Base-by-base conservation (phyloP, 768 basidiomycete species). In the Amanita rubescens region DNA sequence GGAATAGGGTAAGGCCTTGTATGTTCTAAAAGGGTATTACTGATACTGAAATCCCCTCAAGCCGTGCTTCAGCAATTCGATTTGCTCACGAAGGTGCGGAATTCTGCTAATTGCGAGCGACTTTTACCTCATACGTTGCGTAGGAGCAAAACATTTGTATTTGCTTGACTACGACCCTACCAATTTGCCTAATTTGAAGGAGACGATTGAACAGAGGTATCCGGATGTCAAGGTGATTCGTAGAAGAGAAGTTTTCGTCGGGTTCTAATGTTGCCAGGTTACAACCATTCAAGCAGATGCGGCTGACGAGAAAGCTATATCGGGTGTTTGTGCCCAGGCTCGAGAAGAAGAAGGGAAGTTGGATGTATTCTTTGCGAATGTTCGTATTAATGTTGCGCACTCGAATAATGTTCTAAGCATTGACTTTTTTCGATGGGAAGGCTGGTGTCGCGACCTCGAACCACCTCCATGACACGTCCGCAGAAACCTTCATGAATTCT, bases 351-450 rank as follows among this genome's bases (percentile, higher is more conserved):
- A 94, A 63, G 92, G 93, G 8, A 78, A 82, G 55, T 74, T 97
- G 11, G 94, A 97, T 59, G 84, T 94, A 58, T 96, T 96, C 75
- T 97, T 94, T 64, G 94, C 94, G 32, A 96, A 97, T 65, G 94
- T 91, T 62, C 49, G 81, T 61, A 6, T 17, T n/a, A 2, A 20
- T 47, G 38, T 38, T 19, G 5, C 19, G 34, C 37, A 19, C 34
- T 17, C 43, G n/a, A 15, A 14, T 24, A 34, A 2, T 27, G 43
- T 43, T 5, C 8, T 15, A 25, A 14, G 12, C 10, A 22, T 20
- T 53, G 55, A 57, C 54, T 56, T 49, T 17, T 54, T 19, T 15
- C 17, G 17, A 45, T 5, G 30, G 8, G 55, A 56, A 92, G 89
- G 90, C 90, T 53, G 90, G 89, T 10, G 66, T 87, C 47, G 78